A percentile compares a stretch with the other conserved stretches of the same genome.
These are phyloP conservation scores for Yarrowia phangngaensis DNA, from an alignment of 805 yeast species.

Conservation along the genomic window DNA sequence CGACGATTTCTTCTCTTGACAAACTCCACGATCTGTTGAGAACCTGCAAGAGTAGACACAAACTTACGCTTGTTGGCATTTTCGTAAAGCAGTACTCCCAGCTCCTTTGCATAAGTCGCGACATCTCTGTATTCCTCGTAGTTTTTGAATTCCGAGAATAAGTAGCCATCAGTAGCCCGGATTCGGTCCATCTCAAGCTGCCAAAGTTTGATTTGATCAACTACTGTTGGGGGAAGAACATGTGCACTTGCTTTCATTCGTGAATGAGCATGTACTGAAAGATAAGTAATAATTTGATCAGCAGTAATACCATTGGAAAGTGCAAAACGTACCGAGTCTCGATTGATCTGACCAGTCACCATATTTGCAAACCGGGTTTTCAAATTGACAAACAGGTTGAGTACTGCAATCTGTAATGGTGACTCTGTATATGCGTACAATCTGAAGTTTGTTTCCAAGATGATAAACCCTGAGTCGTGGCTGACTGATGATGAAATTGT, in stretches of 20 bases:
- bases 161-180: conserved; percentile 76
- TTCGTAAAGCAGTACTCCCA: conserved; percentile 89
- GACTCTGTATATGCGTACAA: conserved; percentile 90
- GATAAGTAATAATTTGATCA: conserved; percentile 84
- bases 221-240: conserved; percentile 92
- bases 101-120: conserved; percentile 76
- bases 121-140: conserved; percentile 71
- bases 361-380: conserved; percentile 82
- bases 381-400: conserved; percentile 81
- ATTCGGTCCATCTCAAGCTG: conserved; percentile 93
- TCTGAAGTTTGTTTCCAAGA: conserved; percentile 90
- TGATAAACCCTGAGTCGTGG: conserved; percentile 49
- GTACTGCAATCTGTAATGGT: conserved; percentile 89
- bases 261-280: conserved; percentile 90
- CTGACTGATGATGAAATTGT: conserved; percentile 33
- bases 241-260: conserved; percentile 65
- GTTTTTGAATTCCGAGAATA: conserved; percentile 79
- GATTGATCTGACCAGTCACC: conserved; percentile 88
- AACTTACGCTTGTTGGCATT: conserved; percentile 65
- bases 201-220: conserved; percentile 94
- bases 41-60: conserved; percentile 85
- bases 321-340: conserved; percentile 87
- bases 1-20: conserved; percentile 47
- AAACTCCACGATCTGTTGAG: conserved; percentile 83
- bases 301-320: conserved; percentile 86